Evolutionary conservation across 805 yeast genomes (phyloP).

Genomic region (Ogataea nonfermentans): DNA sequence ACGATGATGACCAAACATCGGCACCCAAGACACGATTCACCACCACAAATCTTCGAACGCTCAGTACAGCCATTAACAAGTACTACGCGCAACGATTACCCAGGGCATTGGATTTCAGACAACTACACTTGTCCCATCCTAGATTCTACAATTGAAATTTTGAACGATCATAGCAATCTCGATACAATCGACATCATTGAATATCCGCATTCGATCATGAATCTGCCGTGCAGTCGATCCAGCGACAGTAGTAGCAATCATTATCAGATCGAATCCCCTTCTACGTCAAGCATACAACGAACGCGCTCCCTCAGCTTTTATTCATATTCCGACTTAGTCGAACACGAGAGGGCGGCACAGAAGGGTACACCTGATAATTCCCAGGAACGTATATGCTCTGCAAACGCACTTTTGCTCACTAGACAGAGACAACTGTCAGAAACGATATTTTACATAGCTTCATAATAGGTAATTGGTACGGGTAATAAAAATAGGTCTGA

Average conservation of each 20-base stretch:
- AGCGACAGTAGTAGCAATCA: neutral
- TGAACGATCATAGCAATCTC: constrained; percentile 58
- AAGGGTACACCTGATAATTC: neutral
- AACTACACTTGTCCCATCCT: constrained; percentile 79
- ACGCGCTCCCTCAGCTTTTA: constrained; percentile 32
- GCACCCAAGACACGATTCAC: neutral
- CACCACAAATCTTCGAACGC: constrained; percentile 15
- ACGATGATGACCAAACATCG: neutral
- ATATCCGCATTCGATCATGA: constrained; percentile 24
- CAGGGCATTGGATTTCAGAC: constrained; percentile 43
- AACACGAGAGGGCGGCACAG: constrained; percentile 20
- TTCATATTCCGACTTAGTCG: constrained; percentile 33
- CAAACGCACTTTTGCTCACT: constrained; percentile 3
- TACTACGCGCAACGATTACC: constrained; percentile 3
- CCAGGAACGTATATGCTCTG: constrained; percentile 6
- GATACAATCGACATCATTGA: constrained; percentile 67
- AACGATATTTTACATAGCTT: constrained; percentile 6
- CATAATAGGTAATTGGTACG: constrained; percentile 1
- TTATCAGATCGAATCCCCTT: too few species aligned
- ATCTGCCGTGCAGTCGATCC: constrained; percentile 2
- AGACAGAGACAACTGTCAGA: constrained; percentile 7
- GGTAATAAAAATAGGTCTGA: constrained; percentile 6
- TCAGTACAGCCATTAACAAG: constrained; percentile 8
- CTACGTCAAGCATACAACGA: neutral
- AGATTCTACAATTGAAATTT: constrained; percentile 70